Percentiles rank a stretch among this genome's conserved stretches.
These are phyloP conservation scores for Nemania diffusa DNA, from an alignment of 2,329 filamentous ascomycete genomes.

Conservation along the genomic window DNA sequence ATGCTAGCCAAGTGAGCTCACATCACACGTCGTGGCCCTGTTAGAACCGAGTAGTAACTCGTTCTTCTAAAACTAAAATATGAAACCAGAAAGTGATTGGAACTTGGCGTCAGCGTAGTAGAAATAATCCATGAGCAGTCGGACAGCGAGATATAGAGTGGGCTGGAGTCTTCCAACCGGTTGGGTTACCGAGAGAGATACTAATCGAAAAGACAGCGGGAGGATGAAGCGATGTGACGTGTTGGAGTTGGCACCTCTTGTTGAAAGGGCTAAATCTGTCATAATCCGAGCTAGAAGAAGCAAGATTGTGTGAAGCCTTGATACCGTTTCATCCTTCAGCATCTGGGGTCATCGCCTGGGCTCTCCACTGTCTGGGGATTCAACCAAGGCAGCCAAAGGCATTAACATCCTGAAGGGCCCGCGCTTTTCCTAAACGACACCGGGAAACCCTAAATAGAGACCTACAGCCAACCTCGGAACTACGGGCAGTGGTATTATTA, in stretches of 20 bases:
- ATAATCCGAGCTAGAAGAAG: background rate
- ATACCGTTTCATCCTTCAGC: constrained; percentile 15
- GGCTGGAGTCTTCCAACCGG: background rate
- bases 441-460: constrained; percentile 4
- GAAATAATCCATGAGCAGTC: background rate
- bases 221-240: background rate
- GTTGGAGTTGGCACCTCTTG: constrained; percentile 1
- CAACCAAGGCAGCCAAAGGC: background rate
- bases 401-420: background rate
- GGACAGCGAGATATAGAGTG: constrained; percentile 4
- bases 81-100: constrained; percentile 11
- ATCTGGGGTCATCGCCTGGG: constrained; percentile 6
- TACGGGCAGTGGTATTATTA: constrained; percentile 10
- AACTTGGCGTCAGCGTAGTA: constrained; percentile 8
- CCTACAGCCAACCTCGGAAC: constrained; percentile 17
- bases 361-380: constrained; percentile 7
- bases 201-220: background rate
- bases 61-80: background rate
- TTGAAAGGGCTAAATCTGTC: background rate
- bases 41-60: background rate
- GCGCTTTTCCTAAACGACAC: constrained; percentile 5
- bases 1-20: constrained; percentile 5
- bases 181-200: background rate
- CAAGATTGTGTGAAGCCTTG: constrained; percentile 11
- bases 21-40: background rate